phyloP scores from a whole-genome alignment of 2,329 filamentous ascomycete species.

The Penicillium aurantiogriseum region DNA sequence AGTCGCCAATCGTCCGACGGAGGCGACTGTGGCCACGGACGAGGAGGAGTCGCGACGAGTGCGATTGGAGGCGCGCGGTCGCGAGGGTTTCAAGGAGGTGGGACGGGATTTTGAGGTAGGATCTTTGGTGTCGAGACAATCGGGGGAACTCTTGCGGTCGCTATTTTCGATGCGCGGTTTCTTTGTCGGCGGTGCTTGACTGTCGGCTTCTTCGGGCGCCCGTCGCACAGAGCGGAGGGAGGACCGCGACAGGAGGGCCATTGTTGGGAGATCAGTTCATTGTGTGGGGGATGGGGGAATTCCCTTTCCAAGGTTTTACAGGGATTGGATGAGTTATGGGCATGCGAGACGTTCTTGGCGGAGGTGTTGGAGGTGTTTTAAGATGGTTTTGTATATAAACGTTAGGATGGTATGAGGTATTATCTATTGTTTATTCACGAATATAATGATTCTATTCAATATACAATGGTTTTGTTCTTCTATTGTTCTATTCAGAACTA shows the following conservation, averaged over 20 bases:
- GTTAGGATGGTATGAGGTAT: neutral
- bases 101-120: slow-evolving; percentile 1
- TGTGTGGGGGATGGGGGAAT: slow-evolving; percentile 13
- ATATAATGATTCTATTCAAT: neutral
- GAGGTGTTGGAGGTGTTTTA: neutral
- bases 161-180: slow-evolving; percentile 25
- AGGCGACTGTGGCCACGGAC: slow-evolving; percentile 17
- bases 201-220: slow-evolving; percentile 23
- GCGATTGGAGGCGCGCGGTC: slow-evolving; percentile 15
- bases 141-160: slow-evolving; percentile 33
- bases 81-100: slow-evolving; percentile 18
- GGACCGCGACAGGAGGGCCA: slow-evolving; percentile 36
- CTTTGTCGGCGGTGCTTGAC: slow-evolving; percentile 26
- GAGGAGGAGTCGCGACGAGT: slow-evolving; percentile 17
- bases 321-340: slow-evolving; percentile 2
- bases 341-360: slow-evolving; percentile 15
- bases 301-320: neutral
- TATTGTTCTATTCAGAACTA: neutral
- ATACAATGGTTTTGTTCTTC: neutral
- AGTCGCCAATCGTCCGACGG: slow-evolving; percentile 12
- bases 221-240: slow-evolving; percentile 37
- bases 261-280: slow-evolving; percentile 25
- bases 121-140: slow-evolving; percentile 31
- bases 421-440: neutral
- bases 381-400: neutral